Evolutionary conservation across 257 asterid genomes (phyloP), one percentile per base, ranked within the genome.

Genomic region (Fraxinus cuspidata): DNA sequence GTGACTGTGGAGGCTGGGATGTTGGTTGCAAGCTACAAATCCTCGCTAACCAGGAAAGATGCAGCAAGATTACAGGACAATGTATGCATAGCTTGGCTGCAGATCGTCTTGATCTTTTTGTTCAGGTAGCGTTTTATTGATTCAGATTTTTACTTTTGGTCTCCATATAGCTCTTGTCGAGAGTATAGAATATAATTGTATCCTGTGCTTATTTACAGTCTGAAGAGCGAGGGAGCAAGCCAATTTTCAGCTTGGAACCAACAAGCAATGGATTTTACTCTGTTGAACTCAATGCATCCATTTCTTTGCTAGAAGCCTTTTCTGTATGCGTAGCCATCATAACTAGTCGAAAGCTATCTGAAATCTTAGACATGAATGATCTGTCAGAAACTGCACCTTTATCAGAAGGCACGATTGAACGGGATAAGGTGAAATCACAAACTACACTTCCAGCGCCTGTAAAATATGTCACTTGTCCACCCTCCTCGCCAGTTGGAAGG

Each of bases 1-100:
- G 99, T 81, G 99, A 96, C 81, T 96, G 99, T 83, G 99, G 97
- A 78, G 99, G 99, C 32, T 96, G 99, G 99, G 99, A 96, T 75
- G 84, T 89, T 2, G 99, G 99, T 77, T 96, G 99, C 94, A 92
- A 89, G 88, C 89, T 96, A 58, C 87, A 86, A 71, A 71, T 96
- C 65, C 97, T 96, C 25, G 38, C 83, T 32, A 86, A 90, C 74
- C 51, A 79, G 51, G 78, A 84, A 27, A 82, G 84, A 79, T 77
- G 44, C 69, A 37, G 81, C 80, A 83, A 70, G 58, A 71, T 23
- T 42, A 42, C 56, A 49, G 84, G 63, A 73, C 81, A 78, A 44
- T 74, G 83, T 28, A 44, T 47, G 67, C 51, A 74, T 19, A 73
- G 79, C 82, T 77, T 85, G 63, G 35, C 68, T 75, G 38, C n/a